These are phyloP conservation scores for Globisporangium rhizosaccharum DNA, from an alignment of 352 stramenopile genomes.

Conservation along the genomic window DNA sequence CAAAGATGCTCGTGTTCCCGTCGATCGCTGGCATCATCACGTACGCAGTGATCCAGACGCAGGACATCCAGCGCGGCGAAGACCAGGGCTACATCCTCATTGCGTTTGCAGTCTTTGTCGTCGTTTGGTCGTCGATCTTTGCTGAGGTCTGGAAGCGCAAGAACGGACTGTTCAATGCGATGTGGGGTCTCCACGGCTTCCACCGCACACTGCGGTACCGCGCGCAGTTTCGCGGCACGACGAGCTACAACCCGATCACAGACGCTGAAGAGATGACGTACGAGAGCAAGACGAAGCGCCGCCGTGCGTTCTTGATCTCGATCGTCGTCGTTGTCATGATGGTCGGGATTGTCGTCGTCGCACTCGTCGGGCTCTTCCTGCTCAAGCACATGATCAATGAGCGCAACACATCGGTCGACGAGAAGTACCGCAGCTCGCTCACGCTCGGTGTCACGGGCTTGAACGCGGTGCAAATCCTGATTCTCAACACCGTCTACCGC, in stretches of 20 bases:
- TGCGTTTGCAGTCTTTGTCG: conserved; percentile 77
- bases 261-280: conserved; percentile 62
- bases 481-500: conserved; percentile 92
- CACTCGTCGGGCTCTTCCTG: conserved; percentile 63
- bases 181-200: conserved; percentile 80
- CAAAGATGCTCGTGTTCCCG: conserved; percentile 87
- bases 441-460: conserved; percentile 49
- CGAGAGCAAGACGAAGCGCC: conserved; percentile 52
- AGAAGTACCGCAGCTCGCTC: conserved; percentile 33
- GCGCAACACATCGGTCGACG: conserved; percentile 23
- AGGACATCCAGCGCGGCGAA: conserved; percentile 26
- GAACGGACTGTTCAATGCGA: conserved; percentile 72
- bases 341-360: conserved; percentile 66
- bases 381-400: conserved; percentile 75
- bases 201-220: conserved; percentile 70
- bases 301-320: conserved; percentile 49
- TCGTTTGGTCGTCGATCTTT: conserved; percentile 87
- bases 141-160: conserved; percentile 88
- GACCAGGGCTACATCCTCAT: conserved; percentile 71
- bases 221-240: conserved; percentile 80
- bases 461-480: conserved; percentile 89
- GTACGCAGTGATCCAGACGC: conserved; percentile 50
- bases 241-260: conserved; percentile 62
- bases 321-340: conserved; percentile 66
- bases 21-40: conserved; percentile 75